phyloP scores from a whole-genome alignment of 441 rosid genomes.

The Arabidopsis lyrata region DNA sequence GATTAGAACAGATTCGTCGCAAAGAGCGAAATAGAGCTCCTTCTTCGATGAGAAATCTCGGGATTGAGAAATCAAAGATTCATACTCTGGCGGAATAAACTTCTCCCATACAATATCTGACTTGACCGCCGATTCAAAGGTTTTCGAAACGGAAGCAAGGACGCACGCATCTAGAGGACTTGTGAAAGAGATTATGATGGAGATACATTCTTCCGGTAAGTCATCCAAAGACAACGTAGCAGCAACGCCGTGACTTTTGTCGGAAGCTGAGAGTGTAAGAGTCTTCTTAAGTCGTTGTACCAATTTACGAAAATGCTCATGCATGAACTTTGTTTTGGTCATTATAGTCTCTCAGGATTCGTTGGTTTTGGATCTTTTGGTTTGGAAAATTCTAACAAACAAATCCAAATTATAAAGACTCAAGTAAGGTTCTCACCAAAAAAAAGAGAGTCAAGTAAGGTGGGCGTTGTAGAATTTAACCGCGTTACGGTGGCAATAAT shows the following conservation, averaged over 20 bases:
- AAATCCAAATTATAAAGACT: not conserved
- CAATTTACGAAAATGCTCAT: not conserved
- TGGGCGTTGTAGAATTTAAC: not conserved
- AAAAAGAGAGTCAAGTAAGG: not conserved
- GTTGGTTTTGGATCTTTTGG: no score
- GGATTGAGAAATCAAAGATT: not conserved
- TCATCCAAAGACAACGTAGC: not conserved
- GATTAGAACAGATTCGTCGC: not conserved
- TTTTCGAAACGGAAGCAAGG: slow-evolving; percentile 35
- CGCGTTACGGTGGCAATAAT: not conserved
- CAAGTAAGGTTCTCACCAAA: not conserved
- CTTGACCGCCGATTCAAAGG: not conserved
- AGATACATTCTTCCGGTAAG: slow-evolving; percentile 6
- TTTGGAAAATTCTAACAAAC: not conserved
- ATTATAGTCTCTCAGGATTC: not conserved
- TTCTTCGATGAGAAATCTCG: not conserved
- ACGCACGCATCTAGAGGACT: slow-evolving; percentile 45
- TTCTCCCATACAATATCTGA: slow-evolving; percentile 1
- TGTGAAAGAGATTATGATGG: slow-evolving; percentile 43
- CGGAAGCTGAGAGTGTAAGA: not conserved
- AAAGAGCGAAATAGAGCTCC: not conserved
- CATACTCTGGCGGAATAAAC: slow-evolving; percentile 4
- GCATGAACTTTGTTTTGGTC: not conserved
- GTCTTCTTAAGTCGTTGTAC: slow-evolving; percentile 4
- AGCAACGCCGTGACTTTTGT: not conserved